phyloP scores from a whole-genome alignment of 2,329 filamentous ascomycete species.

The Lachnellula subtilissima region DNA sequence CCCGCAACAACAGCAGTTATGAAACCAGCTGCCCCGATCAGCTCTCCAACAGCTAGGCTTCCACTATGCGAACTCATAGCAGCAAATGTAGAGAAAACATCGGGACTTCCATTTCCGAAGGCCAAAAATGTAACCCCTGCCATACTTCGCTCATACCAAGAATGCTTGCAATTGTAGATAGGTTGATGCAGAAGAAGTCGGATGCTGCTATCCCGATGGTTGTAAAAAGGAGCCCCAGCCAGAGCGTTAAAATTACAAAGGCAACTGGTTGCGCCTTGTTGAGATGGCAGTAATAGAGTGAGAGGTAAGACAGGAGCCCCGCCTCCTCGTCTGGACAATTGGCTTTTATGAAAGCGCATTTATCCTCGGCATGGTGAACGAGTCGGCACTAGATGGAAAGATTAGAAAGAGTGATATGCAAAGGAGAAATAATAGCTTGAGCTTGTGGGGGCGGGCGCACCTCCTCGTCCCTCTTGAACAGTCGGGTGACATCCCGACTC shows the following conservation, averaged over 20 bases:
- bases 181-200: constrained; percentile 96
- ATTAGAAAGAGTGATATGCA: neutral
- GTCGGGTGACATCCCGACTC: constrained; percentile 19
- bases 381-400: constrained; percentile 59
- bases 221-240: constrained; percentile 87
- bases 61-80: constrained; percentile 96
- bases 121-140: constrained; percentile 95
- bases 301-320: constrained; percentile 81
- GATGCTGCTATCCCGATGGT: constrained; percentile 97
- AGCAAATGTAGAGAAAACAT: constrained; percentile 97
- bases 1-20: constrained; percentile 95
- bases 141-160: constrained; percentile 93
- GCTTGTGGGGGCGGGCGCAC: constrained; percentile 13
- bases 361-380: constrained; percentile 70
- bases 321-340: constrained; percentile 89
- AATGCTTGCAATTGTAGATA: constrained; percentile 85
- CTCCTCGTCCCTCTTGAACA: constrained; percentile 31
- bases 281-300: constrained; percentile 83
- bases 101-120: constrained; percentile 95
- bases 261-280: constrained; percentile 65
- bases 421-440: neutral
- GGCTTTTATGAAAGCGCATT: constrained; percentile 78
- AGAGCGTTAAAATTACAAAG: constrained; percentile 72
- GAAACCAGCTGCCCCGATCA: constrained; percentile 91
- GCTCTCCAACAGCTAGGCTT: constrained; percentile 91